Percentiles rank a stretch among this genome's conserved stretches.
Evolutionary conservation across 352 stramenopile species (phyloP).

Genomic region (Globisporangium lucens): DNA sequence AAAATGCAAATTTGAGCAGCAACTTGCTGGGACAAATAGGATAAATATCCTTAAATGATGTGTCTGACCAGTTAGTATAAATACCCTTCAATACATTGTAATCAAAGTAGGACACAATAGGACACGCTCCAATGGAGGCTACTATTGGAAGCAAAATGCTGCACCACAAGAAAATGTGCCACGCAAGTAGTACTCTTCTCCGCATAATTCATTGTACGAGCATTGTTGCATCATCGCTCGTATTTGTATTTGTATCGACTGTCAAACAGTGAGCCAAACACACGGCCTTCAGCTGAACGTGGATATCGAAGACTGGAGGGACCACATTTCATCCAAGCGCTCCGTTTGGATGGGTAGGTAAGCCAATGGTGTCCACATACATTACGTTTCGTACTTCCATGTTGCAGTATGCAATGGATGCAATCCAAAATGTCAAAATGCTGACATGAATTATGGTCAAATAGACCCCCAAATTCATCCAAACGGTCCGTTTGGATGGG

Average conservation of each 20-base stretch:
- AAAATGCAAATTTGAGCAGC: not conserved
- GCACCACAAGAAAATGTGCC: slow-evolving; percentile 3
- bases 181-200: not conserved
- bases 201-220: not conserved
- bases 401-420: not conserved
- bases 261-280: not conserved
- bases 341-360: not conserved
- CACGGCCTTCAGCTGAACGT: too few relatives aligned
- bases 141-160: not conserved
- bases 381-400: not conserved
- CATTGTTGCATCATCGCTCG: not conserved
- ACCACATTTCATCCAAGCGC: not conserved
- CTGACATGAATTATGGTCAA: not conserved
- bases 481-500: not conserved
- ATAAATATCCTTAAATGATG: not conserved
- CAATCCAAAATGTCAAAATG: not conserved
- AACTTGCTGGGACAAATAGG: not conserved
- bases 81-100: not conserved
- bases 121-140: not conserved
- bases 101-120: not conserved
- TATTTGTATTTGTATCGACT: not conserved
- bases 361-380: not conserved
- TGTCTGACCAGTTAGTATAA: not conserved
- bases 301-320: not conserved
- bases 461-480: not conserved